phyloP scores from a whole-genome alignment of 305 asterid species.

The Fraxinus greggii region DNA sequence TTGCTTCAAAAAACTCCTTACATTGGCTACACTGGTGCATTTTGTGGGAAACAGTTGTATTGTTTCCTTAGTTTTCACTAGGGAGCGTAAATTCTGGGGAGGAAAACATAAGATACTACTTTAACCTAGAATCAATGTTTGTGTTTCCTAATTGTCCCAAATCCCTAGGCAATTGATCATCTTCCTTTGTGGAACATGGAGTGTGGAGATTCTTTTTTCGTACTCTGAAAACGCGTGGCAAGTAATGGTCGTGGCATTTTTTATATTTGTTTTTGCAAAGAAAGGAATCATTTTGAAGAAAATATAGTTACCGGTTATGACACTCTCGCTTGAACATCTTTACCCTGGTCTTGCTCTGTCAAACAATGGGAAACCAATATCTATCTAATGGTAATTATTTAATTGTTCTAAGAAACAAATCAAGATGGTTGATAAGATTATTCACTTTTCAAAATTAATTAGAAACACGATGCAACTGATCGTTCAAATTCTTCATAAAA shows the following conservation, averaged over 20 bases:
- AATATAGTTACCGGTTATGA: not conserved
- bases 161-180: not conserved
- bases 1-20: not conserved
- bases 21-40: not conserved
- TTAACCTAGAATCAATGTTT: not conserved
- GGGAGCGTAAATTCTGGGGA: not conserved
- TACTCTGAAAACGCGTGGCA: not conserved
- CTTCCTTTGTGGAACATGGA: not conserved
- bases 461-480: not conserved
- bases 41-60: not conserved
- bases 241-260: not conserved
- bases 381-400: not conserved
- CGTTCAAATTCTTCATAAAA: not conserved
- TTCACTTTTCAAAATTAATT: not conserved
- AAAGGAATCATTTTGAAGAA: not conserved
- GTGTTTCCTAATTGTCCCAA: not conserved
- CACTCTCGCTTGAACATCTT: not conserved
- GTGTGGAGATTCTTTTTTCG: not conserved
- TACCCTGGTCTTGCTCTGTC: not conserved
- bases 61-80: not conserved
- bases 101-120: not conserved
- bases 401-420: not conserved
- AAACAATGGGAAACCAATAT: not conserved
- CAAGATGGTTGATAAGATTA: not conserved
- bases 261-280: not conserved